A percentile compares a stretch with the other conserved stretches of the same genome.
Evolutionary conservation across 495 filamentous ascomycete genomes (phyloP).

Genomic region (Ascodesmis nigricans): DNA sequence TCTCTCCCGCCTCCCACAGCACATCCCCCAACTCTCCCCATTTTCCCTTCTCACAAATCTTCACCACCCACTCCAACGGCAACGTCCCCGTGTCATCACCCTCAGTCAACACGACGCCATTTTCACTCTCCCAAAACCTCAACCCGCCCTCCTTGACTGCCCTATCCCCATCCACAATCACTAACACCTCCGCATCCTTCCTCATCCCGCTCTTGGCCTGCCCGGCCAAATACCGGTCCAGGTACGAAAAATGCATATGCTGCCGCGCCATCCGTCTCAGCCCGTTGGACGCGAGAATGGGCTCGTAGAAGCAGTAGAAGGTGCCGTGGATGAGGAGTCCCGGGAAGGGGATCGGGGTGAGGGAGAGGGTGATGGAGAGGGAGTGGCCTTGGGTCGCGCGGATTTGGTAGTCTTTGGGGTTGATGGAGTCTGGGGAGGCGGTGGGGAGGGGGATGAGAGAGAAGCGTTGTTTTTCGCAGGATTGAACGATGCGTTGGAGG

Average conservation of each 20-base stretch:
- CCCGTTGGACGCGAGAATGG: conserved; percentile 50
- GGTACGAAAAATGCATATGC: conserved; percentile 82
- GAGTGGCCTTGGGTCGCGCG: conserved; percentile 86
- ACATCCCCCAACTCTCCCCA: conserved; percentile 15
- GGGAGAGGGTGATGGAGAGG: conserved; percentile 42
- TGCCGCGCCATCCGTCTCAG: conserved; percentile 58
- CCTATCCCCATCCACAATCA: conserved; percentile 53
- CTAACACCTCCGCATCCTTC: conserved; percentile 47
- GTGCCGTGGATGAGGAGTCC: conserved; percentile 65
- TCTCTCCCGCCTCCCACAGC: conserved; percentile 10
- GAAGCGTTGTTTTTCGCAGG: conserved; percentile 84
- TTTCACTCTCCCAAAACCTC: conserved; percentile 68
- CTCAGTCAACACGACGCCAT: conserved; percentile 47
- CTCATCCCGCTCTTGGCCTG: conserved; percentile 72
- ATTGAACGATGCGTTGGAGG: conserved; percentile 43
- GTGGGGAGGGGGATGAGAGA: conserved; percentile 28
- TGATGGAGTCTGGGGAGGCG: conserved; percentile 1
- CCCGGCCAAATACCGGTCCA: too few species aligned
- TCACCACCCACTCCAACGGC: conserved; percentile 66
- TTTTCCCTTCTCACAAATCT: conserved; percentile 38
- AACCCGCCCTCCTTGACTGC: conserved; percentile 42
- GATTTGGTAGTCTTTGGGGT: conserved; percentile 56
- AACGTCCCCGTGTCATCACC: conserved; percentile 46
- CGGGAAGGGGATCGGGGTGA: conserved; percentile 46
- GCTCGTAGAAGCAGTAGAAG: conserved; percentile 48